phyloP scores from a whole-genome alignment of 2,329 filamentous ascomycete species.

The Chaetomiaceae sp. region DNA sequence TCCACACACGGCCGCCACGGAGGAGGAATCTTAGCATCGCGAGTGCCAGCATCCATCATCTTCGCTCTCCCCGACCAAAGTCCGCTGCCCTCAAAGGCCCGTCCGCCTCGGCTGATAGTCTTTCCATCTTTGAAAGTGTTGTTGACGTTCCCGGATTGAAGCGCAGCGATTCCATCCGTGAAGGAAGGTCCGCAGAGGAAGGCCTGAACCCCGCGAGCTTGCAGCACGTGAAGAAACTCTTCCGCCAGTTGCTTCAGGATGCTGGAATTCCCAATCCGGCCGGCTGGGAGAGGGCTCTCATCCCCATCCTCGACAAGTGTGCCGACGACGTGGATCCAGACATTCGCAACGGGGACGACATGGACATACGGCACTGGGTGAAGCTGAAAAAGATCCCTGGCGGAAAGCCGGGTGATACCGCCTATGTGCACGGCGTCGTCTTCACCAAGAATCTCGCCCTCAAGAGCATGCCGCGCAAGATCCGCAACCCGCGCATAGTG shows the following conservation, averaged over 20 bases:
- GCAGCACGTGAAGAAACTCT: constrained; percentile 78
- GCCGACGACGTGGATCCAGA: constrained; percentile 94
- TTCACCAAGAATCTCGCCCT: constrained; percentile 96
- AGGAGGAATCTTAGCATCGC: constrained; percentile 81
- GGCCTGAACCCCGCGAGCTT: constrained; percentile 85
- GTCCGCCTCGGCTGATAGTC: constrained; percentile 48
- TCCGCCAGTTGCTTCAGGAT: constrained; percentile 79
- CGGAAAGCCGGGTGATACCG: constrained; percentile 82
- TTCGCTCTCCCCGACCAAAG: constrained; percentile 67
- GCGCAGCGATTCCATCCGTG: constrained; percentile 80
- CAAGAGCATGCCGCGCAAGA: constrained; percentile 91
- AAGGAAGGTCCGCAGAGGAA: constrained; percentile 66
- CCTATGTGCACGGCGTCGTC: constrained; percentile 94
- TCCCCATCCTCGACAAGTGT: constrained; percentile 85
- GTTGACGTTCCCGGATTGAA: constrained; percentile 50
- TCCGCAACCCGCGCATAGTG: constrained; percentile 76
- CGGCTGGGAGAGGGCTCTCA: constrained; percentile 84
- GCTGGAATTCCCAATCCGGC: constrained; percentile 65
- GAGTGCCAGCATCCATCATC: constrained; percentile 63
- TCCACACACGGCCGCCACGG: constrained; percentile 59
- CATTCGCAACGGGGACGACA: constrained; percentile 84
- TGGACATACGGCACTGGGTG: constrained; percentile 96
- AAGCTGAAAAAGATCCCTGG: constrained; percentile 96
- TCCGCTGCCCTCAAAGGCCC: constrained; percentile 54
- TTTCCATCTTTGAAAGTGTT: constrained; percentile 42